Percentiles rank a stretch among this genome's conserved stretches.
phyloP scores from a whole-genome alignment of 306 rosid genomes.

The Purshia tridentata region DNA sequence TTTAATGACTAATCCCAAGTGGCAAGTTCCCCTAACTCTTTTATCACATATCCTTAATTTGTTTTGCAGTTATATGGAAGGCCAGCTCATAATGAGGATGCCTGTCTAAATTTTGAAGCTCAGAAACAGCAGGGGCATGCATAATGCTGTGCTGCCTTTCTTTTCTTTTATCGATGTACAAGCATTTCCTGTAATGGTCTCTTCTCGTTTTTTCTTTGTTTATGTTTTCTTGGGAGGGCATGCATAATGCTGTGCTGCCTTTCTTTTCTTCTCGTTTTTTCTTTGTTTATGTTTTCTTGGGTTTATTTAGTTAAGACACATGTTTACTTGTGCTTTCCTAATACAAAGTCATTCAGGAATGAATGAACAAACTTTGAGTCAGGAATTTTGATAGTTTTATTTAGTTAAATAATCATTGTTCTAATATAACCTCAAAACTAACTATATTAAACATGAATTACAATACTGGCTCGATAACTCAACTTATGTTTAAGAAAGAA shows the following conservation, averaged over 20 bases:
- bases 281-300: neutral
- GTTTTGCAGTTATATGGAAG: slow-evolving; percentile 55
- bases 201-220: neutral
- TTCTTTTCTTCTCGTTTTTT: neutral
- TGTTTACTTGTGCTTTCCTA: slow-evolving; percentile 1
- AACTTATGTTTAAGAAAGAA: no score
- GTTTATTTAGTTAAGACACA: neutral
- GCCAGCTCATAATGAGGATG: slow-evolving; percentile 66
- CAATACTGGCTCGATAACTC: no score
- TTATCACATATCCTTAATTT: neutral
- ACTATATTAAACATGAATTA: no score
- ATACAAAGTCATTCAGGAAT: neutral
- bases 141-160: neutral
- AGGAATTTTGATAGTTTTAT: neutral
- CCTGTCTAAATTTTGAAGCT: slow-evolving; percentile 24
- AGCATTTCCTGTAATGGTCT: neutral
- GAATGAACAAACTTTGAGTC: neutral
- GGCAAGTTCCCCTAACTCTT: neutral
- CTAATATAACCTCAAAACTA: no score
- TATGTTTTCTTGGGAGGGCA: neutral
- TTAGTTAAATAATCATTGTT: no score
- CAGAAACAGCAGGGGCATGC: neutral
- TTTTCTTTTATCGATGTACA: neutral
- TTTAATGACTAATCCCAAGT: neutral
- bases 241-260: no score